Conservation (phyloP, 257 asterid species). For the Scutellaria galericulata region DNA sequence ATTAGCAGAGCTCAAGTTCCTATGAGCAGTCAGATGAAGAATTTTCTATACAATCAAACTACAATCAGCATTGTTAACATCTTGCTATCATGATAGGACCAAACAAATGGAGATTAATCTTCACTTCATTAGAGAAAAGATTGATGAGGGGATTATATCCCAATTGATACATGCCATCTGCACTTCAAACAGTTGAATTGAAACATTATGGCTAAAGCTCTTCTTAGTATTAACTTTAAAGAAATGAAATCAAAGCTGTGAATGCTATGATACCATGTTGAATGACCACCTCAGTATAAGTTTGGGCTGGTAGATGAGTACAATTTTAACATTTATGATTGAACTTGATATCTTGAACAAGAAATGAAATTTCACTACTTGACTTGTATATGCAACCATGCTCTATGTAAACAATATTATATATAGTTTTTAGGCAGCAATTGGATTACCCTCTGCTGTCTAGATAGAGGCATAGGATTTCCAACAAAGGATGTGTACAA, state of each 20-base stretch:
- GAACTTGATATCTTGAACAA: background rate
- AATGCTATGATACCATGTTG: slow-evolving; percentile 3
- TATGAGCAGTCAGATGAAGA: background rate
- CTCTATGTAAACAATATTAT: background rate
- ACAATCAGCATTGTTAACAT: background rate
- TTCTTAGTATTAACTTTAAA: background rate
- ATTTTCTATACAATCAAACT: background rate
- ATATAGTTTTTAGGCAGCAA: background rate
- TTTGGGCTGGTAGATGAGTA: background rate
- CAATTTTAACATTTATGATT: background rate
- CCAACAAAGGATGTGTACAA: background rate
- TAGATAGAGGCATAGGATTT: slow-evolving; percentile 16
- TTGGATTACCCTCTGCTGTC: slow-evolving; percentile 13
- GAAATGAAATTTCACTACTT: background rate
- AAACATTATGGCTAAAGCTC: background rate
- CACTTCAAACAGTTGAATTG: background rate
- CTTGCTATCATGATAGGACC: background rate
- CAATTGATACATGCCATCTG: background rate
- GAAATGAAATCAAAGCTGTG: background rate
- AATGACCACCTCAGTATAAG: slow-evolving; percentile 1
- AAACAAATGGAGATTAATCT: no score
- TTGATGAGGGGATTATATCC: background rate
- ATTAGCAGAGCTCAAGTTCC: background rate
- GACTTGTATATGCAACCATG: background rate
- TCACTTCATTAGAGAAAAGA: background rate